Conservation (phyloP, 345 rosid species). For the Brassica nigra region DNA sequence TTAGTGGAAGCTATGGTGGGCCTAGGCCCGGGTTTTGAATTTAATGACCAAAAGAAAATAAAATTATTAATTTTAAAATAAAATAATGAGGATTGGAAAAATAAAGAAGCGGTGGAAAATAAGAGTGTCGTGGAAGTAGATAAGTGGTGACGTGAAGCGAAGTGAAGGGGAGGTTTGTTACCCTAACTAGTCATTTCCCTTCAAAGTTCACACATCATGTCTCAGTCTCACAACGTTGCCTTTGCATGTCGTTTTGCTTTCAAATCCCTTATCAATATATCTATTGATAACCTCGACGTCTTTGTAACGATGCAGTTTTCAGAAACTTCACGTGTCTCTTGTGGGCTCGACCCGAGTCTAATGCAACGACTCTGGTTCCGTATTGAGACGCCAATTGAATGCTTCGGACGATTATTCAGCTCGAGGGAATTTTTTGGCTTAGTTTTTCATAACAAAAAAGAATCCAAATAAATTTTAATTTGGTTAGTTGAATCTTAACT, state of each 20-base stretch:
- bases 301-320: constrained; percentile 20
- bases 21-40: constrained; percentile 24
- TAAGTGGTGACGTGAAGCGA: constrained; percentile 38
- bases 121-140: constrained; percentile 39
- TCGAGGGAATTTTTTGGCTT: neutral
- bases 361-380: constrained; percentile 9
- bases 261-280: neutral
- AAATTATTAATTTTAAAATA: neutral
- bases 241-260: constrained; percentile 40
- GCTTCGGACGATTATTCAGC: neutral
- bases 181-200: constrained; percentile 19
- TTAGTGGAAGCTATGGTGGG: constrained; percentile 28
- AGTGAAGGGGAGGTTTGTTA: neutral
- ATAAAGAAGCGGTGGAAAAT: constrained; percentile 34
- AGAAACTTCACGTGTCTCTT: constrained; percentile 26
- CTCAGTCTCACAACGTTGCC: constrained; percentile 37
- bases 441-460: neutral
- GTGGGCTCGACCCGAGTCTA: constrained; percentile 1
- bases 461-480: neutral
- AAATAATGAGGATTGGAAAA: neutral
- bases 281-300: constrained; percentile 16
- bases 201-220: constrained; percentile 38
- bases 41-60: constrained; percentile 11
- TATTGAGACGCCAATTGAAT: constrained; percentile 6
- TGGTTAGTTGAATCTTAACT: neutral